These are phyloP conservation scores for Madurella fahalii DNA, from an alignment of 2,329 filamentous ascomycete species.

Conservation along the genomic window DNA sequence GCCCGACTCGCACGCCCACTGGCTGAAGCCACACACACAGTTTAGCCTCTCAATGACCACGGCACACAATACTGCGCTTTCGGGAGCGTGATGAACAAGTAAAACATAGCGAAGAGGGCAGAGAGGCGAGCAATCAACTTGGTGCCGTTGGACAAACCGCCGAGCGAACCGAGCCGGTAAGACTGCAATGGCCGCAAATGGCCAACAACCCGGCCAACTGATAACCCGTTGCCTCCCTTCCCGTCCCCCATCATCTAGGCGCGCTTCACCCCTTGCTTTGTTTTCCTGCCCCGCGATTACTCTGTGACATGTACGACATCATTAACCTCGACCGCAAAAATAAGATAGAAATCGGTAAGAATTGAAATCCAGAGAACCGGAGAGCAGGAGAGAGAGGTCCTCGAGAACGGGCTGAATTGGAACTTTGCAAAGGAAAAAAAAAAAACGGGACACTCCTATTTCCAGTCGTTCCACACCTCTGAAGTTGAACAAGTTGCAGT, in stretches of 20 bases:
- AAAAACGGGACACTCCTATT: no score
- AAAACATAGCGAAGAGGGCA: not conserved
- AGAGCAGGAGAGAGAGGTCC: no score
- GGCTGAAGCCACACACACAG: constrained; percentile 12
- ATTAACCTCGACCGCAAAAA: no score
- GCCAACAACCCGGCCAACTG: not conserved
- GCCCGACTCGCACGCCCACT: constrained; percentile 14
- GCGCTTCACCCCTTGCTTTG: not conserved
- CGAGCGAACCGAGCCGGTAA: not conserved
- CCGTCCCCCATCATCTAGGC: not conserved
- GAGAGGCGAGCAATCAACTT: not conserved
- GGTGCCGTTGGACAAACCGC: not conserved
- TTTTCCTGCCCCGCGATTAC: not conserved
- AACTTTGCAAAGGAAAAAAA: no score
- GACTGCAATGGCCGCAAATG: not conserved
- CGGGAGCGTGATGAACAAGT: constrained; percentile 8
- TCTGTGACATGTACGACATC: no score
- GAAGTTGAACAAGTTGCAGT: not conserved
- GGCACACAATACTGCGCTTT: constrained; percentile 2
- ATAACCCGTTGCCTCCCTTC: not conserved
- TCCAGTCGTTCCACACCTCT: no score
- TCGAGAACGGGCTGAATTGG: no score
- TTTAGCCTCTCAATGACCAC: constrained; percentile 9
- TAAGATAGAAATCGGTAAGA: no score
- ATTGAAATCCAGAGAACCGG: no score